Evolutionary conservation across 257 asterid genomes (phyloP), one percentile per base, ranked within the genome.

Genomic region (Solanum gandarillasii): DNA sequence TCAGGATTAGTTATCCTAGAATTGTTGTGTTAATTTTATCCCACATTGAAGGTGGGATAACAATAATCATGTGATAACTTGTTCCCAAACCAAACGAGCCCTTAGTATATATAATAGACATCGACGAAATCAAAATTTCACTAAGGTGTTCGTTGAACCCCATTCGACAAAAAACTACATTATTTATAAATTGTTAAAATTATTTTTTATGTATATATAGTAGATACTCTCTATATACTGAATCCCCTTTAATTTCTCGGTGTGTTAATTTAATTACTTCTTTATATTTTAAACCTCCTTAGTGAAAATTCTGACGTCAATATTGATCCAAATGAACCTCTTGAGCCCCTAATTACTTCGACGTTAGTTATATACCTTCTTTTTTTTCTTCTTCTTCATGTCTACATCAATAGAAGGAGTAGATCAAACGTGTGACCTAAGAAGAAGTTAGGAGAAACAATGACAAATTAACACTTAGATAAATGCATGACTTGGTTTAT

Each of bases 381-480:
- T 20, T 38, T 35, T 48, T 2, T 70, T 12, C 0, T 48, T 13
- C 21, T n/a, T 43, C 20, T 29, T 9, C 20, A 35, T 36, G 87
- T 87, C 84, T 67, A 23, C 85, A 82, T 88, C 90, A 87, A 83
- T 85, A n/a, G 13, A 9, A 27, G 25, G 36, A 27, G 84, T 86
- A 18, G 87, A 90, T 27, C 16, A 43, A 89, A 86, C 87, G 87
- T 89, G 88, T 81, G 90, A 79, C 67, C 14, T n/a, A 79, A 86
- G 71, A 83, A 85, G 55, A 90, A 92, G 89, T 88, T 88, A 76
- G 74, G 89, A 79, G 85, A 79, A 91, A 88, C 68, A 87, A 70
- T 89, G 93, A 89, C 91, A 90, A 92, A 89, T 6, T 12, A 5
- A 48, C 55, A 12, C 18, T 46, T 12, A 48, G 60, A 48, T 48